Evolutionary conservation across 805 yeast genomes (phyloP).

Genomic region (Cyberlindnera maritima): DNA sequence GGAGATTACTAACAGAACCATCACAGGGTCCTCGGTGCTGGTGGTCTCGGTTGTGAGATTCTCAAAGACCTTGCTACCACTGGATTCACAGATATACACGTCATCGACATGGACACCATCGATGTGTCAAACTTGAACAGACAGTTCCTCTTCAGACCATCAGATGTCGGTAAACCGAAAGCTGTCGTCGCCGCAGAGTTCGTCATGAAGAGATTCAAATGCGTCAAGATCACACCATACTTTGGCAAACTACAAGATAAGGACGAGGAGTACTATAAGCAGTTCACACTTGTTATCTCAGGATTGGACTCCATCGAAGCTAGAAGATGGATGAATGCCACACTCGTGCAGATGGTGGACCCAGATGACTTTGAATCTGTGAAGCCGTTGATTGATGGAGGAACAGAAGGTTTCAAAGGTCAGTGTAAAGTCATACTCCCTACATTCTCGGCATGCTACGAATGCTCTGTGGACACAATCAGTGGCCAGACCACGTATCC

Average conservation of each 20-base stretch:
- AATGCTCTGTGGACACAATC: conserved; percentile 79
- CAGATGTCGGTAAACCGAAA: conserved; percentile 83
- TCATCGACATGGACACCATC: conserved; percentile 90
- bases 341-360: conserved; percentile 62
- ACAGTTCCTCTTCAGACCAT: conserved; percentile 78
- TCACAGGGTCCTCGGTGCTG: conserved; percentile 73
- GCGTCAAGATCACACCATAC: conserved; percentile 52
- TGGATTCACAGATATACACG: conserved; percentile 75
- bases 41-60: conserved; percentile 92
- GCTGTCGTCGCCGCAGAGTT: conserved; percentile 72
- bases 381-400: conserved; percentile 85
- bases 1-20: conserved; percentile 8
- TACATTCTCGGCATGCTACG: conserved; percentile 84
- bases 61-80: conserved; percentile 73
- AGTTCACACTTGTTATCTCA: conserved; percentile 73
- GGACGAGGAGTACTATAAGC: conserved; percentile 56
- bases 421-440: conserved; percentile 88
- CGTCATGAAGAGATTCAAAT: conserved; percentile 45
- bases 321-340: conserved; percentile 81
- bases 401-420: conserved; percentile 93
- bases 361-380: conserved; percentile 43
- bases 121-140: conserved; percentile 88
- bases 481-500: conserved; percentile 68
- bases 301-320: conserved; percentile 92
- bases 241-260: conserved; percentile 66